Base-by-base conservation (phyloP, 2,329 filamentous ascomycete genomes). In the Pseudopithomyces maydicus region DNA sequence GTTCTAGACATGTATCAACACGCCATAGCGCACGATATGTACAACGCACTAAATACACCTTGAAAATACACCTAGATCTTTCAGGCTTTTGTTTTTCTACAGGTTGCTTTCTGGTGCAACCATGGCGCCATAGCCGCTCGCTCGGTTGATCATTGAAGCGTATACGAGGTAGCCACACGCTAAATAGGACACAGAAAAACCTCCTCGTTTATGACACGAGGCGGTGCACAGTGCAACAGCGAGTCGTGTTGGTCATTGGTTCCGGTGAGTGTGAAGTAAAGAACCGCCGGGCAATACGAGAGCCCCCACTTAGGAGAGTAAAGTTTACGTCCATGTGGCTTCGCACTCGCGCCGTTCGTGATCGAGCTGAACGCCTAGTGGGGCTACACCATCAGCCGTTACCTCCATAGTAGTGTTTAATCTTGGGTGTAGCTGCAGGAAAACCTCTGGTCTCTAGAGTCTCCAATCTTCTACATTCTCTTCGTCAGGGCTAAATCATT, bases 281-380 rank as follows among this genome's bases (percentile, higher is more conserved):
- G 20, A 14, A 20, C 22, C 26, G 22, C 7, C 29, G 41, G 6
- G 22, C 5, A 47, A 55, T 50, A 55, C 52, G 52, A 55, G 22
- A 22, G n/a, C 39, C 52, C 45, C 41, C 36, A 44, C 36, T 22
- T 49, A 11, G 36, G 17, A 22, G 47, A 44, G 47, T 47, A 55
- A 58, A 20, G 19, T 6, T 39, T 15, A 26, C 10, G 38, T 20
- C 29, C 29, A 47, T 35, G 52, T 58, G 56, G 52, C 56, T 48
- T 55, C 56, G 44, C 41, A 5, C 49, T 48, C 43, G 44, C 52
- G 35, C 52, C 48, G 48, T 41, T 45, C 17, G 48, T 52, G 48
- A 49, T n/a, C 22, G 32, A 58, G 56, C 56, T 58, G 56, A 53
- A 47, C 48, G 48, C 45, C 44, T 14, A 29, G 49, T 41, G 54